Evolutionary conservation across 345 rosid genomes (phyloP).

Genomic region (Geranium brycei): DNA sequence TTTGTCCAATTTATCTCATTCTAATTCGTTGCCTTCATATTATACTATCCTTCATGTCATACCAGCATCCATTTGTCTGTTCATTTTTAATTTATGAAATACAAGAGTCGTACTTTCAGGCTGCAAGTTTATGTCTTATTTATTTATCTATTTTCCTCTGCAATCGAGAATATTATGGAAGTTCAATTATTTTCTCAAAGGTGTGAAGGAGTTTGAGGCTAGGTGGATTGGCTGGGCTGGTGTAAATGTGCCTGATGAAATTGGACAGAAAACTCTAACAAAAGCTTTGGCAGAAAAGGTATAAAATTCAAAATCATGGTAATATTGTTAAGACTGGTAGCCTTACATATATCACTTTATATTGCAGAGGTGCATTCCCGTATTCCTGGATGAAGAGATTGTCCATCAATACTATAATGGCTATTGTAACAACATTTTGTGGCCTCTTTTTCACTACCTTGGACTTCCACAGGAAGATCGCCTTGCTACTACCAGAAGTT

Average conservation of each 20-base stretch:
- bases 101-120: too few relatives aligned
- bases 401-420: slow-evolving; percentile 99
- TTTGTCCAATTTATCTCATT: too few relatives aligned
- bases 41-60: too few relatives aligned
- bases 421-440: slow-evolving; percentile 92
- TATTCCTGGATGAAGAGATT: slow-evolving; percentile 96
- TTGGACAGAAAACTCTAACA: slow-evolving; percentile 85
- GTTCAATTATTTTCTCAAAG: slow-evolving; percentile 35
- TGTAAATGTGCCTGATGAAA: slow-evolving; percentile 93
- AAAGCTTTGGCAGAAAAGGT: slow-evolving; percentile 97
- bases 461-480: slow-evolving; percentile 99
- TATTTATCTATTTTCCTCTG: background rate
- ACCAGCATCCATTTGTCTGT: too few relatives aligned
- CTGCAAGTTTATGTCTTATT: background rate
- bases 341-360: background rate
- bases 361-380: slow-evolving; percentile 92
- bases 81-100: too few relatives aligned
- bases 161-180: slow-evolving; percentile 18
- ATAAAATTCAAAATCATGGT: slow-evolving; percentile 1
- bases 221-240: slow-evolving; percentile 99
- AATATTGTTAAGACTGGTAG: background rate
- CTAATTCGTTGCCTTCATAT: too few relatives aligned
- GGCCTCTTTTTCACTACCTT: slow-evolving; percentile 99
- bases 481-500: slow-evolving; percentile 93
- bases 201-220: slow-evolving; percentile 96